Evolutionary conservation across 306 rosid species (phyloP), one percentile per base, ranked within the genome.

Genomic region (Dryas octopetala): DNA sequence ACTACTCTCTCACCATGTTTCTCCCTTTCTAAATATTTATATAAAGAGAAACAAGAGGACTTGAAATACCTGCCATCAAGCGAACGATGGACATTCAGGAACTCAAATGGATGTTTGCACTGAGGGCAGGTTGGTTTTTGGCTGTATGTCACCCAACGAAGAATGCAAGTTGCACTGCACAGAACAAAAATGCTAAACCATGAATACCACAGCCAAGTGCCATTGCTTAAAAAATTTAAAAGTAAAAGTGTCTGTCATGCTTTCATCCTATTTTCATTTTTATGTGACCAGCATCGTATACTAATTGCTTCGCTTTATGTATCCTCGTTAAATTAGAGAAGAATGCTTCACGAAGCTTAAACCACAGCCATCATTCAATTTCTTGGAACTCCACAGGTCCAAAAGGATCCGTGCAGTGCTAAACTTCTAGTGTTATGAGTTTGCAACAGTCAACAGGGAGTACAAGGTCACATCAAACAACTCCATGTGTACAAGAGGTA

Each of bases 111-210:
- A 84, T 85, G 81, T 78, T 95, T 95, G 69, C 99, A 95, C 71
- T 95, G 99, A 57, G 99, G 99, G 68, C 99, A 95, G 0, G 86
- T 88, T 68, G 90, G 88, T 32, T 85, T 88, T 63, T 84, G 74
- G n/a, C 68, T 77, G 76, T 92, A 90, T 0, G 97, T 86, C 70
- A 90, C 97, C 99, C 99, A 95, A 5, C 73, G 97, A 77, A 95
- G 99, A 71, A 96, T 96, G 86, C 99, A 96, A 26, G 88, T 92
- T 73, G 86, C 93, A 71, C 98, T 96, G 66, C 79, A 84, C 60
- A 84, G 63, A 74, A 64, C 19, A 79, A 76, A 58, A 5, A 62
- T 32, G 32, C 16, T 32, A 65, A 66, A 23, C 76, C 26, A 59
- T 74, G 5, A 72, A 8, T 26, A 10, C 26, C 16, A 66, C 10